phyloP scores from a whole-genome alignment of 2,329 filamentous ascomycete genomes.

The Xylaria sp. region DNA sequence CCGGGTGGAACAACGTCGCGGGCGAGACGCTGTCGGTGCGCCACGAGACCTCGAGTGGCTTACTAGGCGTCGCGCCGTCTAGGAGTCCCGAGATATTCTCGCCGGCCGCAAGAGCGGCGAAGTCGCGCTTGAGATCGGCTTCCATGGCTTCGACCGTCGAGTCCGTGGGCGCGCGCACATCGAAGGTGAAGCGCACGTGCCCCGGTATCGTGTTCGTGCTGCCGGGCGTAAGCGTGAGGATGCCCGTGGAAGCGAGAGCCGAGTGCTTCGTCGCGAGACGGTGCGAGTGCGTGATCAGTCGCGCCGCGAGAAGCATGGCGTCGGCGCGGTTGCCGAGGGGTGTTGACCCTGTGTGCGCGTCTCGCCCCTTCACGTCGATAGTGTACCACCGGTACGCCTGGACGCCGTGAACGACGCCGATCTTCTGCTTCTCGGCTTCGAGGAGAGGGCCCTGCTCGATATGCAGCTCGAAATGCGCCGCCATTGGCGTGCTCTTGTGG shows the following conservation, averaged over 20 bases:
- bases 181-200: slow-evolving; percentile 73
- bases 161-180: slow-evolving; percentile 70
- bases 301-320: slow-evolving; percentile 73
- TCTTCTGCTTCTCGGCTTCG: slow-evolving; percentile 69
- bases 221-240: slow-evolving; percentile 73
- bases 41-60: slow-evolving; percentile 56
- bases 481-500: slow-evolving; percentile 71
- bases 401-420: slow-evolving; percentile 77
- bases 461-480: slow-evolving; percentile 84
- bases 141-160: slow-evolving; percentile 68
- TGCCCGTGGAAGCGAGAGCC: slow-evolving; percentile 76
- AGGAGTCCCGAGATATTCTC: slow-evolving; percentile 62
- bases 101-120: slow-evolving; percentile 68
- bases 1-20: slow-evolving; percentile 72
- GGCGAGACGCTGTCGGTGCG: slow-evolving; percentile 70
- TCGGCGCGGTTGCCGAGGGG: slow-evolving; percentile 74
- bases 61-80: slow-evolving; percentile 42
- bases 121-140: slow-evolving; percentile 65
- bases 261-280: slow-evolving; percentile 68
- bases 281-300: slow-evolving; percentile 74
- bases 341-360: slow-evolving; percentile 81
- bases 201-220: slow-evolving; percentile 81
- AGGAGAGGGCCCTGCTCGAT: slow-evolving; percentile 87
- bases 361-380: slow-evolving; percentile 71
- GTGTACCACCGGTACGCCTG: slow-evolving; percentile 82